phyloP scores from a whole-genome alignment of 805 yeast species.

The Huiozyma sinensis region DNA sequence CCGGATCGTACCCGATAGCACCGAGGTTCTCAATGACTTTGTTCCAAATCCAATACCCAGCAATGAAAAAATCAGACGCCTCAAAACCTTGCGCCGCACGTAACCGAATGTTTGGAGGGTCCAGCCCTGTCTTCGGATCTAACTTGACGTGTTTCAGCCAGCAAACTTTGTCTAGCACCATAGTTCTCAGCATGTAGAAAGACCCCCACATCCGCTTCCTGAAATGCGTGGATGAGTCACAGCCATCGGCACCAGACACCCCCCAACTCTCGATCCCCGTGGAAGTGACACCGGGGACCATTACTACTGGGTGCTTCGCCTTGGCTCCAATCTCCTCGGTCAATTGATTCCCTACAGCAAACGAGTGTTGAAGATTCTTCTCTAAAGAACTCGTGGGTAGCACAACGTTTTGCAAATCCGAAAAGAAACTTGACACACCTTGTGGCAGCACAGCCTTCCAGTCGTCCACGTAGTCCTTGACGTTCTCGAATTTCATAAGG shows the following conservation, averaged over 20 bases:
- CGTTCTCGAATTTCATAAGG: slow-evolving; percentile 43
- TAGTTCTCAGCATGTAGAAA: slow-evolving; percentile 84
- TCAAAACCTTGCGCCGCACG: slow-evolving; percentile 95
- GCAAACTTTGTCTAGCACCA: slow-evolving; percentile 84
- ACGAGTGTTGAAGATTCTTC: slow-evolving; percentile 72
- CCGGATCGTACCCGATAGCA: slow-evolving; percentile 87
- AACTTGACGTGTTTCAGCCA: slow-evolving; percentile 89
- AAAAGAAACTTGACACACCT: slow-evolving; percentile 47
- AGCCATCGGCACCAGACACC: slow-evolving; percentile 57
- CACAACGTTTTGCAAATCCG: slow-evolving; percentile 33
- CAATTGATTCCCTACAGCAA: slow-evolving; percentile 74
- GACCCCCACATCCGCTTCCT: slow-evolving; percentile 95
- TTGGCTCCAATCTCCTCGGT: slow-evolving; percentile 38
- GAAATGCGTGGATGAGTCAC: slow-evolving; percentile 78
- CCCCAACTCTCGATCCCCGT: slow-evolving; percentile 96
- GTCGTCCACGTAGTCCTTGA: slow-evolving; percentile 52
- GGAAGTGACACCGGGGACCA: slow-evolving; percentile 94
- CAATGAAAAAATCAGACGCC: slow-evolving; percentile 90
- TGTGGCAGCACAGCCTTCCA: slow-evolving; percentile 69
- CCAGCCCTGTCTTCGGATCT: slow-evolving; percentile 85
- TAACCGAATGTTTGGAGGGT: slow-evolving; percentile 70
- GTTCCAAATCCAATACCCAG: slow-evolving; percentile 99
- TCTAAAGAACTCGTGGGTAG: slow-evolving; percentile 37
- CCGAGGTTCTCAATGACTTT: slow-evolving; percentile 90
- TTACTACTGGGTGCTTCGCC: slow-evolving; percentile 66